Evolutionary conservation across 2,329 filamentous ascomycete species (phyloP).

Genomic region (Penicillium sp.): DNA sequence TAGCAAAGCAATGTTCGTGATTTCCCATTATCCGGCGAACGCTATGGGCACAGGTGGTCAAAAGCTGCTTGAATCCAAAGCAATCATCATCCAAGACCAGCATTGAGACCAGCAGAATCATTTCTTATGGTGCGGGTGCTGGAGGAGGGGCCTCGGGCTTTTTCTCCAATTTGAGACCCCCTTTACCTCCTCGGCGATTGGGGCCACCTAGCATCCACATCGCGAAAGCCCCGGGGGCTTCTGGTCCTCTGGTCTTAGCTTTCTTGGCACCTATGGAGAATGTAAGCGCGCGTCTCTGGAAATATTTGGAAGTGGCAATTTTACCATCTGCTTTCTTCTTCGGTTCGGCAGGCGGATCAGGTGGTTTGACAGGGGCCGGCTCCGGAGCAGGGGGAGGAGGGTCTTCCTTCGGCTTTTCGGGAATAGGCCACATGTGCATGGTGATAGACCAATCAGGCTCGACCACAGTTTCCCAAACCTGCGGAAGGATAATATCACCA

Average conservation of each 20-base stretch:
- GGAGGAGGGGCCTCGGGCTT: slow-evolving; percentile 40
- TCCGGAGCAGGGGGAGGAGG: slow-evolving; percentile 29
- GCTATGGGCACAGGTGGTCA: background rate
- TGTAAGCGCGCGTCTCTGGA: background rate
- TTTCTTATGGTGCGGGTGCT: slow-evolving; percentile 12
- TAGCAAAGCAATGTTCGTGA: slow-evolving; percentile 1
- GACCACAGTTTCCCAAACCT: slow-evolving; percentile 77
- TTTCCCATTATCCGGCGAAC: background rate
- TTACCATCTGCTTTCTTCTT: slow-evolving; percentile 40
- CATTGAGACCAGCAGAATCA: background rate
- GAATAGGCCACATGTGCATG: slow-evolving; percentile 67
- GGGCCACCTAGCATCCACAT: slow-evolving; percentile 46
- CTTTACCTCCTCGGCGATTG: slow-evolving; percentile 28
- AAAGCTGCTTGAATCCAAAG: background rate
- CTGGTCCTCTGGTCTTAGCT: slow-evolving; percentile 16
- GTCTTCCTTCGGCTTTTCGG: slow-evolving; percentile 49
- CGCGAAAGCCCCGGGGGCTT: slow-evolving; percentile 38
- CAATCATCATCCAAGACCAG: background rate
- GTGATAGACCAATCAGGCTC: slow-evolving; percentile 73
- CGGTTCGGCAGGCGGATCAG: slow-evolving; percentile 23
- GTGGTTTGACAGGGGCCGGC: slow-evolving; percentile 24
- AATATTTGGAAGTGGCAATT: slow-evolving; percentile 5
- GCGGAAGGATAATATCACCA: slow-evolving; percentile 77
- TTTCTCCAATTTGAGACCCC: slow-evolving; percentile 49
- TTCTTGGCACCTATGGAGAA: slow-evolving; percentile 33